Evolutionary conservation across 1,284 basidiomycete genomes (phyloP).

Genomic region (Cryptococcus sp.): DNA sequence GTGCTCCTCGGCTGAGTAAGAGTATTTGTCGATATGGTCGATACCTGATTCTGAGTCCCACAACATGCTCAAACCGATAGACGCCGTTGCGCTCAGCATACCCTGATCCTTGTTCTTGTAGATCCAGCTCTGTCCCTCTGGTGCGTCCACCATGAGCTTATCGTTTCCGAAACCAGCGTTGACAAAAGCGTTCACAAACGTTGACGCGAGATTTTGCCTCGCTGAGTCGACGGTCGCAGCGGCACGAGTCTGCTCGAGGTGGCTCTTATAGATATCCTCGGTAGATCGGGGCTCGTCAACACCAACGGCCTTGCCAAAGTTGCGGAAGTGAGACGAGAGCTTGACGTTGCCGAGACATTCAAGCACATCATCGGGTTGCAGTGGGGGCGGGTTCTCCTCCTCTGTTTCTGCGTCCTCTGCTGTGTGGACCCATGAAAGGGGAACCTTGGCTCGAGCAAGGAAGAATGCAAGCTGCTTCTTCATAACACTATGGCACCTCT

Average conservation of each 20-base stretch:
- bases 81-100: slow-evolving; percentile 96
- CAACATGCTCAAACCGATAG: slow-evolving; percentile 85
- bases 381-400: slow-evolving; percentile 58
- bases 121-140: slow-evolving; percentile 96
- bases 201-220: slow-evolving; percentile 89
- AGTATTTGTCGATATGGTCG: slow-evolving; percentile 95
- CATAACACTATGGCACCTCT: slow-evolving; percentile 66
- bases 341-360: slow-evolving; percentile 83
- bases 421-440: slow-evolving; percentile 82
- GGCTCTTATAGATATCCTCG: slow-evolving; percentile 97
- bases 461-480: slow-evolving; percentile 93
- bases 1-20: slow-evolving; percentile 92
- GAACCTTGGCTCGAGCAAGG: slow-evolving; percentile 88
- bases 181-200: slow-evolving; percentile 98
- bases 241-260: slow-evolving; percentile 77
- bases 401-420: slow-evolving; percentile 57
- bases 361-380: slow-evolving; percentile 78
- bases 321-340: slow-evolving; percentile 80
- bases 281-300: slow-evolving; percentile 86
- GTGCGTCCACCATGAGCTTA: slow-evolving; percentile 94
- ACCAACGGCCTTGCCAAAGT: slow-evolving; percentile 93
- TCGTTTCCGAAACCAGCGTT: slow-evolving; percentile 99
- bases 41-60: slow-evolving; percentile 98
- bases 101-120: slow-evolving; percentile 99
- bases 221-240: slow-evolving; percentile 86